These are phyloP conservation scores for Lichtheimia corymbifera DNA, from an alignment of 371 early-diverging fungal species.

Conservation along the genomic window DNA sequence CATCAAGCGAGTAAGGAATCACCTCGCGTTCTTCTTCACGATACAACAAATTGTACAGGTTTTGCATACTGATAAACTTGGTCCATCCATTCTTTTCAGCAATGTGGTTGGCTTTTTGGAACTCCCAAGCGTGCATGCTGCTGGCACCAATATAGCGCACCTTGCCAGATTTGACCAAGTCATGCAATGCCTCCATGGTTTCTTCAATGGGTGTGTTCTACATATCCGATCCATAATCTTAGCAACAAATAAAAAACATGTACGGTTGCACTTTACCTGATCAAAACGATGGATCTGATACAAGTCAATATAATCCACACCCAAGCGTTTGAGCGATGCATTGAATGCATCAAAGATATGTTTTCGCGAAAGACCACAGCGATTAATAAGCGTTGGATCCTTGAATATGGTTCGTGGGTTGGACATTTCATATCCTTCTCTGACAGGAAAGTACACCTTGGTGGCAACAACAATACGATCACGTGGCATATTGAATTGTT, in stretches of 20 bases:
- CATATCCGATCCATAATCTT: neutral
- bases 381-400: conserved; percentile 18
- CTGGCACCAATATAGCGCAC: conserved; percentile 50
- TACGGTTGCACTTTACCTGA: conserved; percentile 12
- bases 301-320: conserved; percentile 63
- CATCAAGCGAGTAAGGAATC: conserved; percentile 48
- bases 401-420: no score
- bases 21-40: conserved; percentile 68
- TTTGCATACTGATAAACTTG: conserved; percentile 53
- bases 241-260: neutral
- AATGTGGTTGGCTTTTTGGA: conserved; percentile 38
- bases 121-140: conserved; percentile 38
- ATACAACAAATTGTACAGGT: conserved; percentile 54
- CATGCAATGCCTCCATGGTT: conserved; percentile 60
- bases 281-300: conserved; percentile 57
- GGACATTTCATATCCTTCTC: neutral
- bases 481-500: conserved; percentile 38
- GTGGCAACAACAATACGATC: conserved; percentile 42
- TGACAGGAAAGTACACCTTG: conserved; percentile 20
- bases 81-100: conserved; percentile 56
- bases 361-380: conserved; percentile 52
- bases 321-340: conserved; percentile 49
- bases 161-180: conserved; percentile 51
- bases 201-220: conserved; percentile 43
- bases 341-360: conserved; percentile 56